Base-by-base conservation (phyloP, 495 filamentous ascomycete species). In the Aspergillus carlsbadensis region DNA sequence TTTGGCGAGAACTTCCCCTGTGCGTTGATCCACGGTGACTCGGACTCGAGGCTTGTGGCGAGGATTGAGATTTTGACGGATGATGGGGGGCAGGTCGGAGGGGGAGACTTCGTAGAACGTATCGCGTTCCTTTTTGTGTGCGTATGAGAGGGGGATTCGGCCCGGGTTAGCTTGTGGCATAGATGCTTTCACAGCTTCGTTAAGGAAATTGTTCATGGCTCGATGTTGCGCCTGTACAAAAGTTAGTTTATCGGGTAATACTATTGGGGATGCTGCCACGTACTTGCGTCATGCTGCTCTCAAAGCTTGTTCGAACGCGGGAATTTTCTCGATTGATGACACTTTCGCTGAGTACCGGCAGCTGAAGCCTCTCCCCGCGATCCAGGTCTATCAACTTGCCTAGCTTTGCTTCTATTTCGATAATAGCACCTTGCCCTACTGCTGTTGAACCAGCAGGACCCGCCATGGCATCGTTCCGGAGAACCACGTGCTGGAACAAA, bases 371-470 rank as follows among this genome's bases (percentile, higher is more conserved):
- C n/a, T 86, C 78, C 47, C 84, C 79, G 2, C 82, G 85, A 55
- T 81, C 79, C 68, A 79, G 84, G 62, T 92, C 85, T 37, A 96
- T 81, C 14, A 96, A 70, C 39, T 81, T 85, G 46, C 93, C 93
- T 15, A 98, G 69, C 68, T 96, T 97, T 8, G 91, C 92, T 72
- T 97, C 92, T 52, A 97, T 88, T 70, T 97, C 92, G 36, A 96
- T 80, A 53, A 90, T 80, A n/a, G 88, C 80, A 5, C 82, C 84
- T 49, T 87, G 82, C 21, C 79, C 79, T 8, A 59, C 59, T 5
- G 81, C 70, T 56, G 80, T 78, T 24, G 73, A 71, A 24, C 76
- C 78, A 13, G 73, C 69, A 8, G 72, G 66, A 15, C 67, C 75
- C 11, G 73, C 68, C 10, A 65, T 73, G n/a, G 81, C 73, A 54